Conservation (phyloP, 1,284 basidiomycete species). For the Ustilago vetiveriae region DNA sequence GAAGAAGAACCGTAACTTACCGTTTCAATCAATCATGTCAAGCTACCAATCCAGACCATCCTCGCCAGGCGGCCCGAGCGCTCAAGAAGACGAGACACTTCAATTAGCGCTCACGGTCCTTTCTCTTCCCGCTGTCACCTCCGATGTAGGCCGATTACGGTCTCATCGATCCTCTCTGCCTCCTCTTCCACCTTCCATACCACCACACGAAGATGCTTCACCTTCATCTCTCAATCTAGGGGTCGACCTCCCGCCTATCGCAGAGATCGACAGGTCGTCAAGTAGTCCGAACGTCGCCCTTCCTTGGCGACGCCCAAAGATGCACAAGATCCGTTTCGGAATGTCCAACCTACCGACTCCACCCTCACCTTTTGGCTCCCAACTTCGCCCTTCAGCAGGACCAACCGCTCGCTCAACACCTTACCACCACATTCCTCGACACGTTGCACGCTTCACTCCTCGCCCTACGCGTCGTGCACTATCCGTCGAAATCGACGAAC, state of each 20-base stretch:
- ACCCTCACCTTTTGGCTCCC: constrained; percentile 20
- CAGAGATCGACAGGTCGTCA: neutral
- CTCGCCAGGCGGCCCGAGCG: neutral
- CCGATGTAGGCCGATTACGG: too few relatives aligned
- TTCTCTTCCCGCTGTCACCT: neutral
- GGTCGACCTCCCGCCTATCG: constrained; percentile 1
- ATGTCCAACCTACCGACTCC: constrained; percentile 5
- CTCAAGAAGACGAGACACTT: neutral
- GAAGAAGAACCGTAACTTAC: neutral
- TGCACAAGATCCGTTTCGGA: constrained; percentile 4
- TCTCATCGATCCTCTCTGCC: too few relatives aligned
- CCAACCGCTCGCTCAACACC: constrained; percentile 5
- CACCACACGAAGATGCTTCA: neutral
- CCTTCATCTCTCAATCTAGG: constrained; percentile 5
- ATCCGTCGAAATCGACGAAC: constrained; percentile 2
- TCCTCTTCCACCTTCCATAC: neutral
- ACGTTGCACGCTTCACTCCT: constrained; percentile 4
- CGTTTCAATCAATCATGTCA: too few relatives aligned
- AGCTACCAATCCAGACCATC: neutral
- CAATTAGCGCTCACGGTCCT: constrained; percentile 13
- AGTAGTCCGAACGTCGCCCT: too few relatives aligned
- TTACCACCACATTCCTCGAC: constrained; percentile 1
- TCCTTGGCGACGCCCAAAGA: neutral
- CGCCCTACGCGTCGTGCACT: constrained; percentile 4
- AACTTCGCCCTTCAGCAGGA: constrained; percentile 3